These are phyloP conservation scores for Gnetum montanum DNA, from an alignment of 75 land plant genomes.

Conservation along the genomic window DNA sequence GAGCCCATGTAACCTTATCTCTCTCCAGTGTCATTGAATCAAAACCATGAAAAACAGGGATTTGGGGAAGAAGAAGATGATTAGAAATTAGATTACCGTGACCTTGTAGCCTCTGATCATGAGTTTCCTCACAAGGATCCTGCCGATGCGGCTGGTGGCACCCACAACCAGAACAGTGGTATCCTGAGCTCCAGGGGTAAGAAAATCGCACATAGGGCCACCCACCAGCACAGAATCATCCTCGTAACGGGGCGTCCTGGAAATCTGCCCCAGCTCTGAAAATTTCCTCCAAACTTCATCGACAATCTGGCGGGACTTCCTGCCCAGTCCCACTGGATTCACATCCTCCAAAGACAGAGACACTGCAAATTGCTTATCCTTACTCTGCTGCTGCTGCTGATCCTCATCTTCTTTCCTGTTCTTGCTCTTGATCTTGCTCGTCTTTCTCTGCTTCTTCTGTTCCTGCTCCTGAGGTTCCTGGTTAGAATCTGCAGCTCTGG, in stretches of 20 bases:
- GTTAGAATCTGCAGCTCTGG: too few relatives aligned
- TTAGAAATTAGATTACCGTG: constrained; percentile 66
- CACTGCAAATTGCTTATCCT: constrained; percentile 5
- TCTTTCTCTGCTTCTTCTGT: too few relatives aligned
- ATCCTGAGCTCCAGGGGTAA: constrained; percentile 78
- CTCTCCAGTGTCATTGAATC: too few relatives aligned
- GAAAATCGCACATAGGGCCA: constrained; percentile 93
- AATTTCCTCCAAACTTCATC: constrained; percentile 91
- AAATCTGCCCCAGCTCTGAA: constrained; percentile 81
- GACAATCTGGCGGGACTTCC: constrained; percentile 75
- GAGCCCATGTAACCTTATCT: too few relatives aligned
- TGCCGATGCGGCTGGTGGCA: constrained; percentile 89
- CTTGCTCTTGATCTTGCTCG: too few relatives aligned
- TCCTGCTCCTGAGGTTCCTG: too few relatives aligned
- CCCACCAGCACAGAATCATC: constrained; percentile 48
- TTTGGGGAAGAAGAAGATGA: too few relatives aligned
- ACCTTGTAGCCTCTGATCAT: constrained; percentile 94
- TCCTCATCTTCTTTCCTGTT: not conserved
- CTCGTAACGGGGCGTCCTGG: constrained; percentile 39
- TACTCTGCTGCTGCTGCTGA: constrained; percentile 9
- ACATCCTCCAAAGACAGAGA: constrained; percentile 65
- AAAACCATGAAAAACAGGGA: too few relatives aligned
- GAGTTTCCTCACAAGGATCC: constrained; percentile 81
- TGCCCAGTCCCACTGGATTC: constrained; percentile 87
- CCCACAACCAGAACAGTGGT: constrained; percentile 93